These are phyloP conservation scores for Talaromyces albobiverticillius DNA, from an alignment of 2,329 filamentous ascomycete species.

Conservation along the genomic window DNA sequence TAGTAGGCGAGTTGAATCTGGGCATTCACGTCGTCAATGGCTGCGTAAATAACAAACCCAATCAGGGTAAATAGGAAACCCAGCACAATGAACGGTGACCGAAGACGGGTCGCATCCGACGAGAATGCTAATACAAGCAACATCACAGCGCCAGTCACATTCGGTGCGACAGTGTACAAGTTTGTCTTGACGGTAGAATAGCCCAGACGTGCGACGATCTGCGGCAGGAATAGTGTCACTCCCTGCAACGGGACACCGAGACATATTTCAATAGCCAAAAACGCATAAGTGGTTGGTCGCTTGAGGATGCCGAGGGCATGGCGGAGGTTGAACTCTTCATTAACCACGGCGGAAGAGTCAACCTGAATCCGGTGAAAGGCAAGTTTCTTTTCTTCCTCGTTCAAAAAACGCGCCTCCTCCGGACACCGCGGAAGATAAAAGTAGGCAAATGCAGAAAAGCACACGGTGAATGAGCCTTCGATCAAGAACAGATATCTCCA, in stretches of 20 bases:
- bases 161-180: constrained; percentile 77
- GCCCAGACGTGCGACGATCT: constrained; percentile 46
- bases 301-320: constrained; percentile 54
- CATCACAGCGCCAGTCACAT: constrained; percentile 70
- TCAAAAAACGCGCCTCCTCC: constrained; percentile 63
- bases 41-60: constrained; percentile 75
- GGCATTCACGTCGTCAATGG: constrained; percentile 60
- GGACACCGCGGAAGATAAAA: constrained; percentile 67
- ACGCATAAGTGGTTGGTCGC: constrained; percentile 53
- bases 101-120: constrained; percentile 63
- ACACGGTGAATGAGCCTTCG: constrained; percentile 58
- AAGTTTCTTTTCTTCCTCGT: constrained; percentile 62
- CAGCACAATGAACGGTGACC: constrained; percentile 71
- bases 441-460: constrained; percentile 63
- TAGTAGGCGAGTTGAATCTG: constrained; percentile 69
- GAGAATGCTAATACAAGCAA: constrained; percentile 69
- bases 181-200: constrained; percentile 23
- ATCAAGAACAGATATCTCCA: constrained; percentile 57
- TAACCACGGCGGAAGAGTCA: constrained; percentile 66
- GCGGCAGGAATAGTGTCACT: constrained; percentile 57
- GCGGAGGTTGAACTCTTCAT: constrained; percentile 53
- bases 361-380: constrained; percentile 72
- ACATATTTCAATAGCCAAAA: constrained; percentile 58
- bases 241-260: constrained; percentile 59
- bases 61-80: constrained; percentile 72